Evolutionary conservation across 495 filamentous ascomycete genomes (phyloP), one percentile per base, ranked within the genome.

Genomic region (Podospora pseudopauciseta): DNA sequence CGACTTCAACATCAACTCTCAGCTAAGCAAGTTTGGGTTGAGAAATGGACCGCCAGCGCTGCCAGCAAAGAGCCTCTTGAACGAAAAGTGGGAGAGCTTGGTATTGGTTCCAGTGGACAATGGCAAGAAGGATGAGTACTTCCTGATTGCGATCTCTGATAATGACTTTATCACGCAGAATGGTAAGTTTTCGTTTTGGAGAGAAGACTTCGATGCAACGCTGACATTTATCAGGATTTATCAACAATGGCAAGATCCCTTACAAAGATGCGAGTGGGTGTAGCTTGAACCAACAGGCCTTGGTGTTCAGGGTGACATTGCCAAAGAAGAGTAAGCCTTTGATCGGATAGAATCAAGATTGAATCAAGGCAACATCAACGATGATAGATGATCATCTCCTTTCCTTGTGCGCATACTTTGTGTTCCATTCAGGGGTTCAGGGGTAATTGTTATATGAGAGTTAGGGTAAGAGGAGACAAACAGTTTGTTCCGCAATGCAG

Each of bases 11-110:
- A 79, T 90, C 60, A 89, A 91, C 65, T 69, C 78, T 15, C 83
- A 95, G 79, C 80, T 94, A 26, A 84, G 81, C 56, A 85, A 86
- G 56, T 94, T 93, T 72, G 68, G 60, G 26, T 54, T 68, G 5
- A 39, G 28, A 1, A 63, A 68, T 26, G 72, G 70, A 69, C 30
- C 30, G 1, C 61, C 9, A n/a, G 30, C 13, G 20, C 1, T 44
- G 15, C 59, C 59, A 4, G 34, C 59, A 16, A 63, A 9, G 0
- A 49, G 73, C 1, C 75, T 92, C 28, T 75, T 92, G 1, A 77
- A 94, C 75, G 91, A 94, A 82, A 95, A 94, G 74, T 95, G 91
- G 92, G 91, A 95, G 80, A 83, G 84, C 39, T 73, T 95, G 30
- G 85, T 86, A 5, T 73, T 92, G 59, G 82, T 89, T 6, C 90